These are phyloP conservation scores for fission yeast (Schizosaccharomyces pombe) DNA, from an alignment of 805 yeast genomes.

Conservation along the genomic window DNA sequence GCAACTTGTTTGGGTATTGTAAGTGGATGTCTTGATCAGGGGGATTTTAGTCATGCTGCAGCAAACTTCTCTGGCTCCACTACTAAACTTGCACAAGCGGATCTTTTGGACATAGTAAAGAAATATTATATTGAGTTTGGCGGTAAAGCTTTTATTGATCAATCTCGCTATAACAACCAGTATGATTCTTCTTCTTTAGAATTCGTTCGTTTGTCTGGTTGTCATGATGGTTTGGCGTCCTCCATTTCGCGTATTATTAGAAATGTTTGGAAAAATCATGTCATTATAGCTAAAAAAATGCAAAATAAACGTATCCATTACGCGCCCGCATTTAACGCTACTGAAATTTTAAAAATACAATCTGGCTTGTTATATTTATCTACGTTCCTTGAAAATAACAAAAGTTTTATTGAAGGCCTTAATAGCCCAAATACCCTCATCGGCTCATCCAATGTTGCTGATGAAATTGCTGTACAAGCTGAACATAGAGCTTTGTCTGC, in stretches of 20 bases:
- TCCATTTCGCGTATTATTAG: constrained; percentile 58
- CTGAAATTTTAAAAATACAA: constrained; percentile 14
- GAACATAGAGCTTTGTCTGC: constrained; percentile 77
- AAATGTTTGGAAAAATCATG: constrained; percentile 52
- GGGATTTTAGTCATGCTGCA: not conserved
- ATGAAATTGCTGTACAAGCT: constrained; percentile 32
- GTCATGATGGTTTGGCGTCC: constrained; percentile 71
- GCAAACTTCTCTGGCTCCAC: not conserved
- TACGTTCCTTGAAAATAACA: constrained; percentile 21
- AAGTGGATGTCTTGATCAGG: constrained; percentile 24
- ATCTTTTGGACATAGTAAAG: constrained; percentile 16
- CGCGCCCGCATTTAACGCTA: not conserved
- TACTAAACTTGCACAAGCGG: constrained; percentile 19
- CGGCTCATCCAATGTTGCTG: constrained; percentile 10
- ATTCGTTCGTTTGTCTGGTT: constrained; percentile 59
- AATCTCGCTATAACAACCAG: constrained; percentile 6
- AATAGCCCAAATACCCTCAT: constrained; percentile 14
- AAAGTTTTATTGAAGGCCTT: constrained; percentile 24
- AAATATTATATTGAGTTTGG: constrained; percentile 17
- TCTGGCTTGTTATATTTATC: constrained; percentile 15
- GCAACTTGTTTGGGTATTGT: constrained; percentile 69
- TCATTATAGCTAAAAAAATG: constrained; percentile 20
- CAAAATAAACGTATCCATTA: not conserved
- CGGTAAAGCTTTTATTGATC: constrained; percentile 10
- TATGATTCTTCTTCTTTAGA: constrained; percentile 9